Percentiles rank a stretch among this genome's conserved stretches.
phyloP scores from a whole-genome alignment of 345 rosid species.

The Syzygium aqueum region DNA sequence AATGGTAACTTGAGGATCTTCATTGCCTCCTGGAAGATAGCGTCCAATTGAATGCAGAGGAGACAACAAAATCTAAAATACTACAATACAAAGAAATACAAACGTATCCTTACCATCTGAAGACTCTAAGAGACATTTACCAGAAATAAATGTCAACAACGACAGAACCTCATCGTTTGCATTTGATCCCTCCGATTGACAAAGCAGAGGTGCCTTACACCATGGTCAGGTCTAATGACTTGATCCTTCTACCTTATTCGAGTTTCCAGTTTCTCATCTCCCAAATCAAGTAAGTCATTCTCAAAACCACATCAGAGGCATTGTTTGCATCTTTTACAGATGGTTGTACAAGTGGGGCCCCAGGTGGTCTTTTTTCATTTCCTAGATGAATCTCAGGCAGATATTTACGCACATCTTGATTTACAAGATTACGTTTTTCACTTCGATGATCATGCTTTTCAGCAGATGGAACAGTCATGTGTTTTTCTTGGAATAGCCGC shows the following conservation, averaged over 20 bases:
- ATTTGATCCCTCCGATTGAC: conserved; percentile 44
- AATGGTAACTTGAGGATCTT: conserved; percentile 5
- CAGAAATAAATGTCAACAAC: conserved; percentile 13
- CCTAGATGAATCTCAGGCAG: conserved; percentile 16
- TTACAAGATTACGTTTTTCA: not conserved
- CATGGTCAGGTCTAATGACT: conserved; percentile 34
- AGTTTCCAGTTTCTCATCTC: conserved; percentile 36
- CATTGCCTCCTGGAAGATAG: conserved; percentile 12
- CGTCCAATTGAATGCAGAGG: not conserved
- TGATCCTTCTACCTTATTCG: conserved; percentile 42
- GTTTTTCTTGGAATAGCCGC: not conserved
- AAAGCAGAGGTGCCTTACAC: conserved; percentile 43
- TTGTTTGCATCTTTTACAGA: conserved; percentile 30
- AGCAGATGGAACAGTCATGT: not conserved
- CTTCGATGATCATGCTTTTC: not conserved
- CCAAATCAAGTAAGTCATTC: conserved; percentile 19
- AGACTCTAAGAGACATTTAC: conserved; percentile 4
- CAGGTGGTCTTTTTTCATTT: conserved; percentile 38
- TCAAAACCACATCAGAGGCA: conserved; percentile 18
- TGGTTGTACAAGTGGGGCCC: conserved; percentile 19
- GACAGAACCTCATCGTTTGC: conserved; percentile 46
- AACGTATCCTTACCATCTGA: conserved; percentile 15
- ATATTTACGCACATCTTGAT: not conserved
- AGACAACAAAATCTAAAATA: not conserved
- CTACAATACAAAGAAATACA: not conserved